These are phyloP conservation scores for Conticribra weissflogii DNA, from an alignment of 108 stramenopile species.

Conservation along the genomic window DNA sequence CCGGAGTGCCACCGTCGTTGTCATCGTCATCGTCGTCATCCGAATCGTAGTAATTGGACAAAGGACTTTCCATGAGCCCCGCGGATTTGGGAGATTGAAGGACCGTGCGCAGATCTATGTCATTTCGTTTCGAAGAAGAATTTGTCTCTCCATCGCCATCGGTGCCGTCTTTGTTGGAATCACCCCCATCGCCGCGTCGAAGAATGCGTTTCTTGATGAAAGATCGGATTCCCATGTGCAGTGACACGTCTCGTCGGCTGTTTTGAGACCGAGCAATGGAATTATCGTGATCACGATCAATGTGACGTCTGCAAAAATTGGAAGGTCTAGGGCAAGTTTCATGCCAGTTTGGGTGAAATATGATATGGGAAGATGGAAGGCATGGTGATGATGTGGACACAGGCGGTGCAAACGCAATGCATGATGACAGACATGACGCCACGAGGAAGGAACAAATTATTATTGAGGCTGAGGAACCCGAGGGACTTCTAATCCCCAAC, in stretches of 20 bases:
- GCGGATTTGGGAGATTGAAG: slow-evolving; percentile 35
- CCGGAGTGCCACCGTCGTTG: not conserved
- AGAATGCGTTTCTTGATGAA: slow-evolving; percentile 39
- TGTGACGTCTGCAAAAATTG: no score
- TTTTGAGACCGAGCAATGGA: no score
- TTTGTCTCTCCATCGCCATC: not conserved
- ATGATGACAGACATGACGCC: not conserved
- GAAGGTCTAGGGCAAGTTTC: no score
- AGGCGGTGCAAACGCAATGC: not conserved
- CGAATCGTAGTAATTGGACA: slow-evolving; percentile 1
- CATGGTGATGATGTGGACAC: no score
- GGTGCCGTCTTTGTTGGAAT: slow-evolving; percentile 7
- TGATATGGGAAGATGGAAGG: no score
- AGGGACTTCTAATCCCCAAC: no score
- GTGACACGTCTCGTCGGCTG: slow-evolving; percentile 7
- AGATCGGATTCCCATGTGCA: slow-evolving; percentile 46
- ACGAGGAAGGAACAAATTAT: no score
- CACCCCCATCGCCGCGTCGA: slow-evolving; percentile 18
- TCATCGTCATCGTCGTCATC: slow-evolving; percentile 6
- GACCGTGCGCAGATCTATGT: slow-evolving; percentile 30
- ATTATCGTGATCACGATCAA: no score
- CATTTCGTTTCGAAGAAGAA: slow-evolving; percentile 1
- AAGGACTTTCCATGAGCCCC: slow-evolving; percentile 33
- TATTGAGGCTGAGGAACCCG: no score
- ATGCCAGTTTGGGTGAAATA: no score